Conservation (phyloP, 352 stramenopile genomes). For the Globisporangium barbulae region DNA sequence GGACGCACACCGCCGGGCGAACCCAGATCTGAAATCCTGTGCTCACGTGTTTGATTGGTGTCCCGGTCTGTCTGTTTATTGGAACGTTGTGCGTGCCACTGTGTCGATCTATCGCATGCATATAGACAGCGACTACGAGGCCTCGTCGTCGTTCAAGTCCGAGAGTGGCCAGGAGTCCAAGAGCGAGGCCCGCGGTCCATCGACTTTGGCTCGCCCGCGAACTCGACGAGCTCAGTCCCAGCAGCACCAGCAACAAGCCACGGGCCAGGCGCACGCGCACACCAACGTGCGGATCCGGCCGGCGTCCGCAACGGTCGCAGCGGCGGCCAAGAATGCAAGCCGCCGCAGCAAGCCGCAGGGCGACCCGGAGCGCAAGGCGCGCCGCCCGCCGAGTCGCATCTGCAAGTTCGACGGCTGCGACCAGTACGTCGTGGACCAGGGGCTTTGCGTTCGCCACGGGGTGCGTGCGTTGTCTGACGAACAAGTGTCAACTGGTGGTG, state of each 20-base stretch:
- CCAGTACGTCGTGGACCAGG: constrained; percentile 77
- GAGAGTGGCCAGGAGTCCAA: constrained; percentile 5
- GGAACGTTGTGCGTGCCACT: constrained; percentile 4
- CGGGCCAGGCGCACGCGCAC: neutral
- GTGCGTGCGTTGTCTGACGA: constrained; percentile 27
- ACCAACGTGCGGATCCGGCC: neutral
- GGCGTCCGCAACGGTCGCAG: neutral
- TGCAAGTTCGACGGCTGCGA: constrained; percentile 73
- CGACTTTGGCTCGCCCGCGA: neutral
- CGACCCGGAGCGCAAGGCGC: constrained; percentile 49
- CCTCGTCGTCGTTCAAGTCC: constrained; percentile 8
- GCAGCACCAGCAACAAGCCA: constrained; percentile 3
- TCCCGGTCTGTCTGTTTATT: neutral
- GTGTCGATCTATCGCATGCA: neutral
- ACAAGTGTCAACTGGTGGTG: neutral
- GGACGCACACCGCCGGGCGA: neutral
- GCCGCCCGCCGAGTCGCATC: constrained; percentile 54
- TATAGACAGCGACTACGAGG: constrained; percentile 20
- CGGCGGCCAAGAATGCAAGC: neutral
- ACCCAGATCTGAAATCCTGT: constrained; percentile 13
- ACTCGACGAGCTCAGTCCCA: constrained; percentile 4
- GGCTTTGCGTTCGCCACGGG: constrained; percentile 70
- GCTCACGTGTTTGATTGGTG: neutral
- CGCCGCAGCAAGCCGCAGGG: constrained; percentile 23
- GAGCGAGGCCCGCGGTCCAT: neutral